phyloP scores from a whole-genome alignment of 768 basidiomycete species.

The Tricholoma sp. region DNA sequence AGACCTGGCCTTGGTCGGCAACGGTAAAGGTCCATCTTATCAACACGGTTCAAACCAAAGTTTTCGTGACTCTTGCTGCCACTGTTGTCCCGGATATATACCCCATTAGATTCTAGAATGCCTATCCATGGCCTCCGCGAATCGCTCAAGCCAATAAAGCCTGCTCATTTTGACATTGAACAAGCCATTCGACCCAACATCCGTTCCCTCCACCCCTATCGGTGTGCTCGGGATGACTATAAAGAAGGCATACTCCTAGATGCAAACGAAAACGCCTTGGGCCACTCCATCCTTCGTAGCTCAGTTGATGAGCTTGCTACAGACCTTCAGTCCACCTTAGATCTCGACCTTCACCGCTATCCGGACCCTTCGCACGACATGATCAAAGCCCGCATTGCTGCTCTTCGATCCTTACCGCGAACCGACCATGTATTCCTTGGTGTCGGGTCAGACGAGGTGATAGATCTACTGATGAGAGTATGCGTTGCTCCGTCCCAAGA shows the following conservation, averaged over 20 bases:
- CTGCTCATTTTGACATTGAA: slow-evolving; percentile 83
- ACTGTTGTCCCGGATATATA: no score
- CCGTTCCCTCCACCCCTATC: slow-evolving; percentile 84
- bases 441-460: slow-evolving; percentile 95
- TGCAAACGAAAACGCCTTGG: slow-evolving; percentile 95
- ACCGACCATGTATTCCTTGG: slow-evolving; percentile 81
- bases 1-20: no score
- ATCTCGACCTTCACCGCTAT: slow-evolving; percentile 78
- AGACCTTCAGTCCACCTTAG: slow-evolving; percentile 33
- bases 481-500: slow-evolving; percentile 77
- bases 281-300: slow-evolving; percentile 66
- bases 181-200: slow-evolving; percentile 90
- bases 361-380: slow-evolving; percentile 84
- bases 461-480: slow-evolving; percentile 90
- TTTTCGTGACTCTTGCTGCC: not conserved
- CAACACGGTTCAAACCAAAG: no score
- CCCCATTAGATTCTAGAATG: slow-evolving; percentile 31
- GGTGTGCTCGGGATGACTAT: slow-evolving; percentile 96
- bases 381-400: slow-evolving; percentile 73
- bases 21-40: no score
- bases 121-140: slow-evolving; percentile 57
- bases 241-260: slow-evolving; percentile 87
- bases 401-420: slow-evolving; percentile 62
- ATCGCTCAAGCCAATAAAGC: slow-evolving; percentile 39
- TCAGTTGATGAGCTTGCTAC: slow-evolving; percentile 19